Evolutionary conservation across 2,329 filamentous ascomycete genomes (phyloP), one percentile per base, ranked within the genome.

Genomic region (Colletotrichum musicola): DNA sequence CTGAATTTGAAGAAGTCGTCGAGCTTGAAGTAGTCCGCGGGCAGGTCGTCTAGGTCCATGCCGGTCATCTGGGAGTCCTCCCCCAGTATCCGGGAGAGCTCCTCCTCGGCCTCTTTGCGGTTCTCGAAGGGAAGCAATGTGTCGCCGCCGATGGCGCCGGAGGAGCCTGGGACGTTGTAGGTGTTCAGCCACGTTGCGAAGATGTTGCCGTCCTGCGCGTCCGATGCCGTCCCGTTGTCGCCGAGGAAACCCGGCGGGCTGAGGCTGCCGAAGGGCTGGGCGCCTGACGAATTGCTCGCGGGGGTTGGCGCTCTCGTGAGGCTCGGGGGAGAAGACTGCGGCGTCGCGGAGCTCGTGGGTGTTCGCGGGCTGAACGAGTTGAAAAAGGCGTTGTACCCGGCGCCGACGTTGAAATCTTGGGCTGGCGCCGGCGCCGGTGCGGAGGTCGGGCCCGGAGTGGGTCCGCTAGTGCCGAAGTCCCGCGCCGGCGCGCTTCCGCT

Each of bases 211-310:
- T 14, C 49, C 49, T 59, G 13, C 6, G 18, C 25, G 12, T 61
- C 65, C 20, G 53, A 20, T 13, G 18, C n/a, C 9, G 61, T 61
- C n/a, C 61, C 61, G 40, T 64, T 68, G 5, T 68, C 65, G 40
- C 65, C 65, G 10, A 13, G 61, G 30, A 10, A 35, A 7, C 30
- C 30, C 6, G 30, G 30, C 30, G 30, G 30, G 30, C 30, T 35
- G 30, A 25, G 22, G 22, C 30, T 10, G 6, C 30, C 30, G 7
- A 10, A 2, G 30, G 30, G 30, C 30, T 35, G 30, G 30, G 4
- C 22, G 22, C 3, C 4, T 25, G 22, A 25, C 22, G 22, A 25
- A 25, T 25, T 25, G 22, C 22, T 25, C 22, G 22, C 22, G 22
- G 22, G 22, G 3, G 22, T 25, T 25, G 22, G 22, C 22, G 22